A percentile compares a stretch with the other conserved stretches of the same genome.
Conservation (phyloP, 1,139 yeast genomes). For the Diutina catenulata region DNA sequence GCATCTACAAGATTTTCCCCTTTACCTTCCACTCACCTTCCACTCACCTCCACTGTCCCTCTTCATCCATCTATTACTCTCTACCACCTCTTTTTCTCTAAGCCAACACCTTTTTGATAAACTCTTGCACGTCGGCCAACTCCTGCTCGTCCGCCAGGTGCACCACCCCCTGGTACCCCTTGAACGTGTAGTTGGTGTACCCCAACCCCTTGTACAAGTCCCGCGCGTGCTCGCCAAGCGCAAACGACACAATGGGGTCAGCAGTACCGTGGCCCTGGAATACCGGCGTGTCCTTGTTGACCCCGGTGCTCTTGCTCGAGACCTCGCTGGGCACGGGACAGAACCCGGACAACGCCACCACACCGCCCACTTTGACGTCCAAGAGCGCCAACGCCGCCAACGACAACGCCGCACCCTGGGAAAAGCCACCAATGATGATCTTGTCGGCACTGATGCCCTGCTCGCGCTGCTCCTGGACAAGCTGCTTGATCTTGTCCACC, state of each 20-base stretch:
- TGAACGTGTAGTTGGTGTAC: constrained; percentile 41
- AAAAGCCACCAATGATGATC: constrained; percentile 83
- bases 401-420: constrained; percentile 85
- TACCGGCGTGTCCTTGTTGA: constrained; percentile 43
- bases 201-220: constrained; percentile 40
- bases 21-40: too few relatives aligned
- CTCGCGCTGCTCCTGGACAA: constrained; percentile 53
- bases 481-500: constrained; percentile 36
- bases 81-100: not conserved
- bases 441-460: constrained; percentile 47
- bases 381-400: constrained; percentile 38
- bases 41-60: too few relatives aligned
- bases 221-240: constrained; percentile 36
- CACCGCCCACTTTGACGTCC: constrained; percentile 65
- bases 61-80: not conserved
- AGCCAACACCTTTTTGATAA: constrained; percentile 19
- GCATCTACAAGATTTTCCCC: too few relatives aligned
- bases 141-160: constrained; percentile 66
- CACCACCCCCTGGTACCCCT: constrained; percentile 48
- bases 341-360: constrained; percentile 71
- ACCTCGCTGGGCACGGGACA: constrained; percentile 40
- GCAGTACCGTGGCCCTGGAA: constrained; percentile 82
- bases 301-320: constrained; percentile 10
- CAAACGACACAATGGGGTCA: constrained; percentile 53
- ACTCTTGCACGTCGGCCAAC: constrained; percentile 43